These are phyloP conservation scores for Pseudofabraea citricarpa DNA, from an alignment of 2,329 filamentous ascomycete species.

Conservation along the genomic window DNA sequence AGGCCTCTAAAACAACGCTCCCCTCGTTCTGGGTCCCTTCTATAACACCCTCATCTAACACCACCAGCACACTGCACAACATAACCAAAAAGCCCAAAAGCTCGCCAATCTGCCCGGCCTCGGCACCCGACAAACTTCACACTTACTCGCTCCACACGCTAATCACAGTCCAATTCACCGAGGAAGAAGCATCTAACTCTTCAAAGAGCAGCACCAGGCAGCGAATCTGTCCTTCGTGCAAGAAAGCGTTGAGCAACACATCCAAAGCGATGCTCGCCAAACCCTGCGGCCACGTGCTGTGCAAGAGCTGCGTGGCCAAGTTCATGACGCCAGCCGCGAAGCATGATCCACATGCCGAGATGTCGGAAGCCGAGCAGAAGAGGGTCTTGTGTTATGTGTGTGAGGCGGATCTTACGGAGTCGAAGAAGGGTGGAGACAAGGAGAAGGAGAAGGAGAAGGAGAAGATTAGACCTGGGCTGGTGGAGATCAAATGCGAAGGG, in stretches of 20 bases:
- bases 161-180: slow-evolving; percentile 70
- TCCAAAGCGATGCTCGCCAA: slow-evolving; percentile 79
- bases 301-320: slow-evolving; percentile 75
- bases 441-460: slow-evolving; percentile 46
- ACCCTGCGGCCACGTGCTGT: slow-evolving; percentile 89
- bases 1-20: slow-evolving; percentile 58
- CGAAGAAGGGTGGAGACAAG: slow-evolving; percentile 34
- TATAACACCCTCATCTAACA: slow-evolving; percentile 66
- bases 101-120: slow-evolving; percentile 72
- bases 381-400: slow-evolving; percentile 78
- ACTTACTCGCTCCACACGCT: slow-evolving; percentile 73
- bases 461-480: slow-evolving; percentile 63
- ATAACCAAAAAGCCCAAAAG: slow-evolving; percentile 59
- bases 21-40: slow-evolving; percentile 94
- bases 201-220: slow-evolving; percentile 40
- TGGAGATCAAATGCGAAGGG: slow-evolving; percentile 78
- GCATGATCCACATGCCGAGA: slow-evolving; percentile 60
- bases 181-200: slow-evolving; percentile 62
- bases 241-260: slow-evolving; percentile 76
- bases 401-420: slow-evolving; percentile 65
- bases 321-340: slow-evolving; percentile 64
- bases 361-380: slow-evolving; percentile 39
- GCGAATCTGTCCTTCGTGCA: slow-evolving; percentile 76
- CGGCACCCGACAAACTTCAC: slow-evolving; percentile 62
- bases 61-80: slow-evolving; percentile 49